These are phyloP conservation scores for Phytophthora idaei DNA, from an alignment of 352 stramenopile species.

Conservation along the genomic window DNA sequence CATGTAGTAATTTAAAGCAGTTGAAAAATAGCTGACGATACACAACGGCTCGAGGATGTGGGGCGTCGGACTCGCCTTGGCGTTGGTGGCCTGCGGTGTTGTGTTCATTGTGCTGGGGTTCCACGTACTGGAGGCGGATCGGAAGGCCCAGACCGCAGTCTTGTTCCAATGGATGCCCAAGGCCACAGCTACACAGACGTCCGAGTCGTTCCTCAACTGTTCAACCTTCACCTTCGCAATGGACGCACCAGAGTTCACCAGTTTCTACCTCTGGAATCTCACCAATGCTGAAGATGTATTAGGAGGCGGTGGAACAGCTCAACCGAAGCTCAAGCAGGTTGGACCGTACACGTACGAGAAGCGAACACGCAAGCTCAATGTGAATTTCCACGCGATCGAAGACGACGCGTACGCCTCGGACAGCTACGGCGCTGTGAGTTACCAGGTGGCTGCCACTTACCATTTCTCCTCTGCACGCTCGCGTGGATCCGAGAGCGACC, in stretches of 20 bases:
- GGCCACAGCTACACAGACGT: not conserved
- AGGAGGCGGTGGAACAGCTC: not conserved
- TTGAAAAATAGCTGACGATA: not conserved
- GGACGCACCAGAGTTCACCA: slow-evolving; percentile 55
- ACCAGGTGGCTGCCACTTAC: slow-evolving; percentile 53
- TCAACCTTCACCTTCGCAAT: slow-evolving; percentile 49
- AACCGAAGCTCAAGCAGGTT: slow-evolving; percentile 51
- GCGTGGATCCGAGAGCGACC: slow-evolving; percentile 64
- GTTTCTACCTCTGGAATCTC: slow-evolving; percentile 80
- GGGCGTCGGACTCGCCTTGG: slow-evolving; percentile 27
- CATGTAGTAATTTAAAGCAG: slow-evolving; percentile 6
- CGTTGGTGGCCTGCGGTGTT: slow-evolving; percentile 26
- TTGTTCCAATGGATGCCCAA: slow-evolving; percentile 33
- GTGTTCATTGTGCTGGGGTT: slow-evolving; percentile 35
- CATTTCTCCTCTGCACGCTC: slow-evolving; percentile 54
- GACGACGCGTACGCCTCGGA: slow-evolving; percentile 13
- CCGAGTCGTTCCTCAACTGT: slow-evolving; percentile 31
- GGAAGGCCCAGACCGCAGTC: slow-evolving; percentile 4
- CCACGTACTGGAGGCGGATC: slow-evolving; percentile 18
- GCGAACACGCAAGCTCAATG: slow-evolving; percentile 58
- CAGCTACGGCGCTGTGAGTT: slow-evolving; percentile 52
- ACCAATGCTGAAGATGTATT: slow-evolving; percentile 60
- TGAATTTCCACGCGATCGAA: slow-evolving; percentile 43
- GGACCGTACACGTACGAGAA: slow-evolving; percentile 79
- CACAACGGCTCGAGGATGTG: slow-evolving; percentile 14